Conservation (phyloP, 805 yeast species). For the Wickerhamomyces silvicola region DNA sequence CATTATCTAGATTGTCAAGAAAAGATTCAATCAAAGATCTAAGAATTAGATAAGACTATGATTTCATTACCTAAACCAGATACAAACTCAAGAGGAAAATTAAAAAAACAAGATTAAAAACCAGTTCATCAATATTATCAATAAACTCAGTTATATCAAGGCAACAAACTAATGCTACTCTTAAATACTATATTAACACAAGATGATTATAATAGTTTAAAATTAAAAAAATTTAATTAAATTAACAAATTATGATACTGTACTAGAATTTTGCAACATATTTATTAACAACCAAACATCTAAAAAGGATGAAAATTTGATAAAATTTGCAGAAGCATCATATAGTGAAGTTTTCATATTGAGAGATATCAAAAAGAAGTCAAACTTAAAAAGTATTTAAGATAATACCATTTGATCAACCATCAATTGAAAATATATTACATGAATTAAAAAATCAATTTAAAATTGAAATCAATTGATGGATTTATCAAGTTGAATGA, state of each 20-base stretch:
- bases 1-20: constrained; percentile 21
- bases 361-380: constrained; percentile 17
- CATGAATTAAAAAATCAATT: constrained; percentile 42
- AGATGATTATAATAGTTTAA: constrained; percentile 27
- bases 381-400: constrained; percentile 35
- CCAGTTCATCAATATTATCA: constrained; percentile 42
- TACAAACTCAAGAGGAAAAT: constrained; percentile 46
- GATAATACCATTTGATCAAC: constrained; percentile 46
- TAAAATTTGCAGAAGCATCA: constrained; percentile 41
- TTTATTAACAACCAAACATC: constrained; percentile 24
- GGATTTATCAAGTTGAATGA: constrained; percentile 42
- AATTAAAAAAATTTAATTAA: constrained; percentile 27
- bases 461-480: constrained; percentile 30
- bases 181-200: constrained; percentile 9
- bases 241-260: constrained; percentile 28
- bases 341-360: constrained; percentile 38
- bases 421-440: constrained; percentile 33
- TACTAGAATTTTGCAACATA: constrained; percentile 27
- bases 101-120: constrained; percentile 46
- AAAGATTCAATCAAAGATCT: constrained; percentile 21
- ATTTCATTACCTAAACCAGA: constrained; percentile 56
- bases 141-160: constrained; percentile 24
- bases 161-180: constrained; percentile 12
- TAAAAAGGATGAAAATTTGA: constrained; percentile 22
- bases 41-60: constrained; percentile 31